Evolutionary conservation across 345 rosid genomes (phyloP).

Genomic region (Anacardium occidentale): DNA sequence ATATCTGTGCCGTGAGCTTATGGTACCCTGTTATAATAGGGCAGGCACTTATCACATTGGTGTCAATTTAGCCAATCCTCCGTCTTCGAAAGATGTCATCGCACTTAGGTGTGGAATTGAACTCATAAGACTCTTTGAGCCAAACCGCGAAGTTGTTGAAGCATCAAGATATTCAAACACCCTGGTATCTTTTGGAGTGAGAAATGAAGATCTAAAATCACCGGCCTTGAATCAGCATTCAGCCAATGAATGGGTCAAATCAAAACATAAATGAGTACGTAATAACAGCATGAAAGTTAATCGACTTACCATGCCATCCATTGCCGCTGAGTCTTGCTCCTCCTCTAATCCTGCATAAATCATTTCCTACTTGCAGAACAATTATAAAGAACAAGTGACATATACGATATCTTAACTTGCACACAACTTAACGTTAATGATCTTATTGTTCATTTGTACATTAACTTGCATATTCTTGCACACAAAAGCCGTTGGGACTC

Average conservation of each 20-base stretch:
- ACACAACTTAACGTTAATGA: no score
- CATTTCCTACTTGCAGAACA: no score
- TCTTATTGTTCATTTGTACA: no score
- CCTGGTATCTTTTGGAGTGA: slow-evolving; percentile 27
- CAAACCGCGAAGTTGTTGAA: slow-evolving; percentile 28
- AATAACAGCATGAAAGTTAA: no score
- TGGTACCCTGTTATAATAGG: not conserved
- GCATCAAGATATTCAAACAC: slow-evolving; percentile 30
- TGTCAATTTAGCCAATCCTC: slow-evolving; percentile 40
- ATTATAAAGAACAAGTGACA: no score
- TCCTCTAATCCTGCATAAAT: no score
- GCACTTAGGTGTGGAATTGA: slow-evolving; percentile 22
- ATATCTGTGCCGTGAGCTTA: not conserved
- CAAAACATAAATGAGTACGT: no score
- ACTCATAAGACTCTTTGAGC: slow-evolving; percentile 35
- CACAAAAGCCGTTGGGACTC: no score
- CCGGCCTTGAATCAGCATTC: slow-evolving; percentile 25
- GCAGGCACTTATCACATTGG: slow-evolving; percentile 22
- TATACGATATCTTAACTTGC: no score
- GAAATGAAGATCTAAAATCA: slow-evolving; percentile 33
- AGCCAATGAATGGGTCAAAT: slow-evolving; percentile 33
- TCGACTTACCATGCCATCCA: no score
- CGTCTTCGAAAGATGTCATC: slow-evolving; percentile 34
- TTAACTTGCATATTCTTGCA: no score
- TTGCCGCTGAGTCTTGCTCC: no score